Conservation (phyloP, 768 basidiomycete species). For the Mrakia blollopis region DNA sequence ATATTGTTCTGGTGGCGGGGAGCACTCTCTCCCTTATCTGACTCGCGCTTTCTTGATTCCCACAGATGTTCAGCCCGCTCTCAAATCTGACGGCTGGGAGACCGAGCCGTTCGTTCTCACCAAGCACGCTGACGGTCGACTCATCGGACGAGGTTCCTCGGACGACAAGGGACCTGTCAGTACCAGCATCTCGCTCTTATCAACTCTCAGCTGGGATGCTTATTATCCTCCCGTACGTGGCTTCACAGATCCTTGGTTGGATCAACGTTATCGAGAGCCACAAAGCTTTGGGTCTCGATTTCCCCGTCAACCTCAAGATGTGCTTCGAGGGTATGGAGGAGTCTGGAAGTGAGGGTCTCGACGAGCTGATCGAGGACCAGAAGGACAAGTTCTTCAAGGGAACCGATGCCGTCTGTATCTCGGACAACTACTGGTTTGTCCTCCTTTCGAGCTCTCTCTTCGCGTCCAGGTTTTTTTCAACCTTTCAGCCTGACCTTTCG, state of each 20-base stretch:
- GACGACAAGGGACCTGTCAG: slow-evolving; percentile 60
- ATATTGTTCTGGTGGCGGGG: no score
- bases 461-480: background rate
- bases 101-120: slow-evolving; percentile 77
- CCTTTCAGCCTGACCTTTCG: background rate
- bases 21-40: no score
- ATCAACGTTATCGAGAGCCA: slow-evolving; percentile 86
- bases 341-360: slow-evolving; percentile 82
- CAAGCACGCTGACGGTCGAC: slow-evolving; percentile 52
- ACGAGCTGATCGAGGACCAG: slow-evolving; percentile 72
- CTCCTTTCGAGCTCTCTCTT: background rate
- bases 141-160: slow-evolving; percentile 62
- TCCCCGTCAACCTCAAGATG: slow-evolving; percentile 84
- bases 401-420: slow-evolving; percentile 87
- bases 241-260: slow-evolving; percentile 68
- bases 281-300: slow-evolving; percentile 55
- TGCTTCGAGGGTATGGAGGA: slow-evolving; percentile 99
- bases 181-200: slow-evolving; percentile 20
- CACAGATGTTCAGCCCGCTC: slow-evolving; percentile 31
- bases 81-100: slow-evolving; percentile 68
- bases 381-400: slow-evolving; percentile 71
- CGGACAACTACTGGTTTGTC: slow-evolving; percentile 78
- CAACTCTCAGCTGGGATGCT: background rate
- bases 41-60: no score
- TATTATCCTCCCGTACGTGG: slow-evolving; percentile 4